Percentiles rank a stretch among this genome's conserved stretches.
Evolutionary conservation across 176 grass and related monocot species (phyloP).

Genomic region (Chrysopogon serrulatus): DNA sequence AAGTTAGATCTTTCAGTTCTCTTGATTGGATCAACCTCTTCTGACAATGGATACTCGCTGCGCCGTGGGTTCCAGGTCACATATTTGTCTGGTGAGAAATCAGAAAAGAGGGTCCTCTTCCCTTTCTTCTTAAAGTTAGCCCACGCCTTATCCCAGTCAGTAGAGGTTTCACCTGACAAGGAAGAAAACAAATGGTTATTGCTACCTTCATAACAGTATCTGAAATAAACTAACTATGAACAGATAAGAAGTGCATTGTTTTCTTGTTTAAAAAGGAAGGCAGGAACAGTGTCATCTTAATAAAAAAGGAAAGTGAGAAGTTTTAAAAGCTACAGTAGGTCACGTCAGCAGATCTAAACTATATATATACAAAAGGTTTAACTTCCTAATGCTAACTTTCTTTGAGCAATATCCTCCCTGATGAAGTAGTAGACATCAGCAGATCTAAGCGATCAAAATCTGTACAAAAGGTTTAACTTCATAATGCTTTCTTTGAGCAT

Average conservation of each 20-base stretch:
- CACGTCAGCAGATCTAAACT: not conserved
- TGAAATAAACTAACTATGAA: not conserved
- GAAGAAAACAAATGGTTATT: not conserved
- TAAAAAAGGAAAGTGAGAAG: too few relatives aligned
- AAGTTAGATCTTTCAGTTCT: conserved; percentile 87
- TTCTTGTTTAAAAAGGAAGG: not conserved
- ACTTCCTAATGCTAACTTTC: not conserved
- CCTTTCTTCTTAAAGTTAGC: conserved; percentile 64
- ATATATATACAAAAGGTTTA: not conserved
- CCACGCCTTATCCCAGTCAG: conserved; percentile 96
- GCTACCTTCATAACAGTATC: not conserved
- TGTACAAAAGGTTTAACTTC: not conserved
- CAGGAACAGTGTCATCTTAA: not conserved
- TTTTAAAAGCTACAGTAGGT: not conserved
- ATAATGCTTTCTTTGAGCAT: not conserved
- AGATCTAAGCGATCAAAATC: not conserved
- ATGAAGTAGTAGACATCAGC: not conserved
- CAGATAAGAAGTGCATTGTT: not conserved
- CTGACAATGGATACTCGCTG: conserved; percentile 75
- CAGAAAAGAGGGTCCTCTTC: conserved; percentile 78
- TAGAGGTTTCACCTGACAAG: conserved; percentile 65
- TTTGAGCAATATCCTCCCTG: not conserved
- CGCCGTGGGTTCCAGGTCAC: conserved; percentile 82
- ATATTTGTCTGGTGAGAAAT: conserved; percentile 79
- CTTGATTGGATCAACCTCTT: conserved; percentile 94